Evolutionary conservation across 192 early-diverging fungal species (phyloP).

Genomic region (Allomyces macrogynus): DNA sequence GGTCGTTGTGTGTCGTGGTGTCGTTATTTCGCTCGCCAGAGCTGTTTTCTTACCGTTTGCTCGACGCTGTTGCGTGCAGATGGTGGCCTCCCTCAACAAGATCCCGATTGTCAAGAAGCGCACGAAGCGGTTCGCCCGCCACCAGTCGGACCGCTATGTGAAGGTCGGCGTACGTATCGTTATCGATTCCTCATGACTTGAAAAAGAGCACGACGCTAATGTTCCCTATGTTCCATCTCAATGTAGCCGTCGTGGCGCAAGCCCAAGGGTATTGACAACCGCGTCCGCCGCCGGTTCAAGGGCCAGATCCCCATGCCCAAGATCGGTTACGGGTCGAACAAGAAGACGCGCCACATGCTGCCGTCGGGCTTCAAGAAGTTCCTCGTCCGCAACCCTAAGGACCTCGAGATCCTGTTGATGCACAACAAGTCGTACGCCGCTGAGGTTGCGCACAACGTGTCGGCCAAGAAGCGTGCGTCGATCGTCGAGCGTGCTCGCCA

Average conservation of each 20-base stretch:
- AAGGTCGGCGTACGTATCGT: slow-evolving; percentile 53
- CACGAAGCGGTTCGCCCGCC: slow-evolving; percentile 86
- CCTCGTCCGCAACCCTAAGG: slow-evolving; percentile 70
- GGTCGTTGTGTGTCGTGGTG: too few species aligned
- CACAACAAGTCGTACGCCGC: slow-evolving; percentile 98
- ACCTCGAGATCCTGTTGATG: slow-evolving; percentile 94
- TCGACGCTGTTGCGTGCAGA: slow-evolving; percentile 17
- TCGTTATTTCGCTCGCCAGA: too few species aligned
- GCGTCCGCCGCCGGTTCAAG: slow-evolving; percentile 94
- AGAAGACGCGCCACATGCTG: slow-evolving; percentile 85
- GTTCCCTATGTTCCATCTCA: background rate
- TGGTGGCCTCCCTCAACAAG: slow-evolving; percentile 88
- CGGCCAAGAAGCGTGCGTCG: slow-evolving; percentile 75
- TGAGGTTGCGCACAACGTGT: slow-evolving; percentile 96
- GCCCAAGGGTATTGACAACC: slow-evolving; percentile 99
- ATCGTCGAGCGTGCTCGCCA: slow-evolving; percentile 89
- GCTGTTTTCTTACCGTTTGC: too few species aligned
- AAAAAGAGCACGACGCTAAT: slow-evolving; percentile 2
- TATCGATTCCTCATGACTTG: background rate
- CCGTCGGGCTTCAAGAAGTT: slow-evolving; percentile 99
- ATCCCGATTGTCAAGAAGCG: slow-evolving; percentile 98
- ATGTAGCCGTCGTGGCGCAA: slow-evolving; percentile 93
- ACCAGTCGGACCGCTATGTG: slow-evolving; percentile 97
- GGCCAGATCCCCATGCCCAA: slow-evolving; percentile 95
- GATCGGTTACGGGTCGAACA: slow-evolving; percentile 98